These are phyloP conservation scores for Acephala macrosclerotiorum DNA, from an alignment of 2,329 filamentous ascomycete species.

Conservation along the genomic window DNA sequence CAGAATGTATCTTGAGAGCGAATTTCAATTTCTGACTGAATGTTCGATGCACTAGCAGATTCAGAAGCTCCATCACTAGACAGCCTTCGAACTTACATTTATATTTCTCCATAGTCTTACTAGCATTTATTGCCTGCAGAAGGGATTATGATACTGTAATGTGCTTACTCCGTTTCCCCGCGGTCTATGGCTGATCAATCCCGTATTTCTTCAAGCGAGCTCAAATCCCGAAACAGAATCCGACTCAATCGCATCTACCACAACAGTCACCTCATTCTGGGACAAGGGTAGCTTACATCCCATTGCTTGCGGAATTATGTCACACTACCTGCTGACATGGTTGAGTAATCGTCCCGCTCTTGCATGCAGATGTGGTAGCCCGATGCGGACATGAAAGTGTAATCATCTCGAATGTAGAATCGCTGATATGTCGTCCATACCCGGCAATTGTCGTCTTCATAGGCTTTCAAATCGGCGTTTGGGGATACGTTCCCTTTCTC, in stretches of 20 bases:
- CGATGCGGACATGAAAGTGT: no score
- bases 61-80: neutral
- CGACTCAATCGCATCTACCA: neutral
- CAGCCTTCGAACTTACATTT: neutral
- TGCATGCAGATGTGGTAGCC: no score
- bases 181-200: constrained; percentile 8
- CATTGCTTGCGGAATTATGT: no score
- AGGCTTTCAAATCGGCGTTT: no score
- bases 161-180: constrained; percentile 1
- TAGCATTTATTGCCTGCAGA: neutral
- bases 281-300: no score
- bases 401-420: no score
- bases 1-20: neutral
- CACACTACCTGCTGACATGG: no score
- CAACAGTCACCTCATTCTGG: no score
- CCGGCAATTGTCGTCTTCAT: no score
- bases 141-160: neutral
- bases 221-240: constrained; percentile 1
- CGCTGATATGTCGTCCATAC: no score
- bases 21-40: neutral
- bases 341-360: no score
- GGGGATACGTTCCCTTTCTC: no score
- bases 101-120: neutral
- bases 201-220: constrained; percentile 2
- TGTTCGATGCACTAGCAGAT: neutral